These are phyloP conservation scores for Pythium aquatile DNA, from an alignment of 352 stramenopile genomes.

Conservation along the genomic window DNA sequence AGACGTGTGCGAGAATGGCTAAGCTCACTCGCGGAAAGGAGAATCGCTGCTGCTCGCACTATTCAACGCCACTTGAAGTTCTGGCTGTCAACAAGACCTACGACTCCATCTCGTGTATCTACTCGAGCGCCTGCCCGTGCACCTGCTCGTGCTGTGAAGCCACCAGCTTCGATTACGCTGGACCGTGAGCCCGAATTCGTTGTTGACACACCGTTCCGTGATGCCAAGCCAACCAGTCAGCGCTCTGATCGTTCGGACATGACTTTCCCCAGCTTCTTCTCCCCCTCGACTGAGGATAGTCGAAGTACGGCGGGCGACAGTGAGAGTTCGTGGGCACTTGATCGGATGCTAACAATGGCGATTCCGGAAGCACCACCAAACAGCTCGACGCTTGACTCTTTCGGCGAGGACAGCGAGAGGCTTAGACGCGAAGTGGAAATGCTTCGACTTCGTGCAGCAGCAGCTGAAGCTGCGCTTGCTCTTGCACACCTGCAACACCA, in stretches of 20 bases:
- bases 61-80: constrained; percentile 18
- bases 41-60: constrained; percentile 2
- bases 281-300: constrained; percentile 23
- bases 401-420: constrained; percentile 13
- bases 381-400: constrained; percentile 12
- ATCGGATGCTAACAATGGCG: neutral
- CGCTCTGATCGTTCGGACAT: neutral
- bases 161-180: too few species aligned
- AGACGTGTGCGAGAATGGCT: constrained; percentile 36
- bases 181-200: neutral
- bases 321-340: constrained; percentile 23
- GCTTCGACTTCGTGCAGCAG: constrained; percentile 57
- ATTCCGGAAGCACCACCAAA: constrained; percentile 12
- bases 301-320: constrained; percentile 21
- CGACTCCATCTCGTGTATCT: neutral
- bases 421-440: constrained; percentile 51
- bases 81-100: constrained; percentile 5
- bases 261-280: neutral
- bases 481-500: constrained; percentile 3
- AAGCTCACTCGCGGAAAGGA: neutral
- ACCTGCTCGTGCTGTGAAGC: neutral
- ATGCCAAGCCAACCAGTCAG: neutral
- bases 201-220: neutral
- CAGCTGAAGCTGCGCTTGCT: constrained; percentile 53
- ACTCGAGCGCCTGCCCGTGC: neutral